phyloP scores from a whole-genome alignment of 768 basidiomycete genomes.

The Mycena belliarum region DNA sequence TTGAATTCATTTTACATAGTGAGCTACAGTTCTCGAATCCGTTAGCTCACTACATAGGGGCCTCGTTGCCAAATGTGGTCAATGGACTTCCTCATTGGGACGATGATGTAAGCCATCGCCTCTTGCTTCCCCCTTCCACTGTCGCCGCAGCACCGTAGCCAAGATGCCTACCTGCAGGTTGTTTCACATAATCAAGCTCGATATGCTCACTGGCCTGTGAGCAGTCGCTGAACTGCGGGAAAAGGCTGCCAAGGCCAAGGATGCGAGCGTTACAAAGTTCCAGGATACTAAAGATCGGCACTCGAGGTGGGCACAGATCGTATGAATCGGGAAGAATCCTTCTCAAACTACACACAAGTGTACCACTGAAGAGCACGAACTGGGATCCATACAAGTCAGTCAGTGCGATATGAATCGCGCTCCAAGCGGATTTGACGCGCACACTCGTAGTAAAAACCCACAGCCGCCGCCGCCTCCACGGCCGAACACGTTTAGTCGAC shows the following conservation, averaged over 20 bases:
- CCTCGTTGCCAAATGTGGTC: neutral
- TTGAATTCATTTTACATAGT: no score
- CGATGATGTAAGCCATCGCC: neutral
- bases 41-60: no score
- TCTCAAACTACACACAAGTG: slow-evolving; percentile 32
- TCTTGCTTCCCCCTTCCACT: neutral
- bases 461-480: slow-evolving; percentile 46
- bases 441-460: slow-evolving; percentile 42
- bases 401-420: neutral
- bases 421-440: neutral
- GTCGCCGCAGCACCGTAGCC: neutral
- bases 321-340: neutral
- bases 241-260: slow-evolving; percentile 57
- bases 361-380: slow-evolving; percentile 59
- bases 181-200: neutral
- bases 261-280: slow-evolving; percentile 13
- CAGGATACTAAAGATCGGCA: slow-evolving; percentile 52
- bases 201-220: neutral
- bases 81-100: neutral
- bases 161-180: neutral
- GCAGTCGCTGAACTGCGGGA: slow-evolving; percentile 48
- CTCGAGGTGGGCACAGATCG: slow-evolving; percentile 38
- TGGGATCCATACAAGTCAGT: slow-evolving; percentile 55
- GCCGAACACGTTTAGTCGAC: slow-evolving; percentile 34
- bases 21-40: no score